Evolutionary conservation across 2,329 filamentous ascomycete genomes (phyloP).

Genomic region (Neonectria faginata): DNA sequence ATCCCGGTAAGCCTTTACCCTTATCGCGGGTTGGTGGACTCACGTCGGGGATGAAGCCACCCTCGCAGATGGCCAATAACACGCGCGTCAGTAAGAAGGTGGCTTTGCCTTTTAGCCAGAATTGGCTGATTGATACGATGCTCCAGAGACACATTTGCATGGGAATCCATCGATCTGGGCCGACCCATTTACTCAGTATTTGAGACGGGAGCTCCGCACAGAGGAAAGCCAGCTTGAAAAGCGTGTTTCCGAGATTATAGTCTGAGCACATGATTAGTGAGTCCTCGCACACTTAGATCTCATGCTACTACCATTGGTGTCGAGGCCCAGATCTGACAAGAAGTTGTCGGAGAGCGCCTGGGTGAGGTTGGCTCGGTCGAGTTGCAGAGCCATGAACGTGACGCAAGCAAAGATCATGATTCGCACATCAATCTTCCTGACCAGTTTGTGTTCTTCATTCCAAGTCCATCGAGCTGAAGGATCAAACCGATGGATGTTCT

Average conservation of each 20-base stretch:
- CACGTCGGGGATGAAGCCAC: conserved; percentile 37
- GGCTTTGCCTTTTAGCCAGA: conserved; percentile 27
- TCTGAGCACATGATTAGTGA: conserved; percentile 38
- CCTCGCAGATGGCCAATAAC: conserved; percentile 33
- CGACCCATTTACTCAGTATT: conserved; percentile 68
- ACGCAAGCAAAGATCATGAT: conserved; percentile 62
- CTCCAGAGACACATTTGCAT: conserved; percentile 69
- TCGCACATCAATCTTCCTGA: conserved; percentile 55
- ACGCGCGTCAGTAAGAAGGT: conserved; percentile 30
- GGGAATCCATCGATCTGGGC: conserved; percentile 70
- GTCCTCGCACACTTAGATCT: too few relatives aligned
- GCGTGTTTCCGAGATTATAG: conserved; percentile 50
- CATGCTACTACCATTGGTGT: conserved; percentile 52
- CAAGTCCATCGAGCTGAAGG: conserved; percentile 57
- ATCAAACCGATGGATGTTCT: conserved; percentile 61
- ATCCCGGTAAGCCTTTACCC: conserved; percentile 24
- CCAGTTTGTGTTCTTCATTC: conserved; percentile 52
- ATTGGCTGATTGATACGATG: conserved; percentile 57
- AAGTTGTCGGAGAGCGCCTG: conserved; percentile 64
- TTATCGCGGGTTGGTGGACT: conserved; percentile 7
- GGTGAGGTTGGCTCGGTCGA: conserved; percentile 60
- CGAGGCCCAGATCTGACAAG: conserved; percentile 55
- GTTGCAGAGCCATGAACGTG: conserved; percentile 57
- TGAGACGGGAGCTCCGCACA: conserved; percentile 66
- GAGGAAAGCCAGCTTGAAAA: conserved; percentile 50